Base-by-base conservation (phyloP, 2,329 filamentous ascomycete species). In the Clarireedia hainanense region DNA sequence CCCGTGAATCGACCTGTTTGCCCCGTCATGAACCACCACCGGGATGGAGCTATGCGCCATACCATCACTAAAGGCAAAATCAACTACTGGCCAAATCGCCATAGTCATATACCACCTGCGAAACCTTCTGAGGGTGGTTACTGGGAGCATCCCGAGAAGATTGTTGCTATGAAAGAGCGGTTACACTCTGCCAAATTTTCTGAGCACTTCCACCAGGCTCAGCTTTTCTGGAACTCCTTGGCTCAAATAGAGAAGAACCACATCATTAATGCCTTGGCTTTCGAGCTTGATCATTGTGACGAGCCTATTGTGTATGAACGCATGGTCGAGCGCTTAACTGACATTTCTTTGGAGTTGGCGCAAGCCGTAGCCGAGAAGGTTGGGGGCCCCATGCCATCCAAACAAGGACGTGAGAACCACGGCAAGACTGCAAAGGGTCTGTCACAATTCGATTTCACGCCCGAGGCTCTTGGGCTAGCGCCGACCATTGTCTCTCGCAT, bases 161-260 rank as follows among this genome's bases (percentile, higher is more conserved):
- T 88, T 1, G 75, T 74, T 4, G 88, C 88, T 3, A 83, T 88
- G 67, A 92, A 94, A 74, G 74, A 78, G 17, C 82, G 89, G 10
- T 74, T 84, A 5, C 76, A 80, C 66, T 87, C 83, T 60, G 77
- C 77, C 62, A 92, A 92, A 73, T 92, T 92, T 76, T 79, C 77
- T 60, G 88, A 94, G 59, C 87, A 92, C 68, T 81, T 81, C 71
- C 84, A 80, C 50, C 89, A 94, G 69, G 88, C 89, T 0, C 87
- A 91, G 67, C 75, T 92, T 1, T 94, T 94, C 74, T 92, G 84
- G 74, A 92, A 92, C 74, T 91, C 86, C 15, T 71, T 92, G 62
- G 80, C 81, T 0, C 72, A 77, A 0, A 74, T 81, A 3, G 89
- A 92, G 70, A 83, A 87, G 71, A 65, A 67, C 12, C 86, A 89